Base-by-base conservation (phyloP, 805 yeast genomes). In the Yamadazyma phyllophila region DNA sequence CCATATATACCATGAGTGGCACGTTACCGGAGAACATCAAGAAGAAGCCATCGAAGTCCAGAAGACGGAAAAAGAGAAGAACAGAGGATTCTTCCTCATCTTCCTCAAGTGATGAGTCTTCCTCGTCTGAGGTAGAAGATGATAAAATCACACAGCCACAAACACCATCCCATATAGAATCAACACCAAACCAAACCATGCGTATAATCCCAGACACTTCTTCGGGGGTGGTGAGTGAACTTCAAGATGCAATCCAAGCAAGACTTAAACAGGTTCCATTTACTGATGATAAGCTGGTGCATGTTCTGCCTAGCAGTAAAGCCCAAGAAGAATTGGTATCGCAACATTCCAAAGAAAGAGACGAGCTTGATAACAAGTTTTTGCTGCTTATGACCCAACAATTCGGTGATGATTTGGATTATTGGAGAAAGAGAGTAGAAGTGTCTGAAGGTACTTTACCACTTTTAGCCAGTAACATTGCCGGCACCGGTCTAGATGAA, bases 61-160 rank as follows among this genome's bases (percentile, higher is more conserved):
- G 87, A 56, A 77, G 87, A 51, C 73, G 83, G 58, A 84, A 84
- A 77, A 85, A 83, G 80, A 82, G 90, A 79, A 84, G 91, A 81
- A 85, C 92, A 0, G 88, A 83, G 42, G 89, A 83, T 53, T 79
- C 82, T 26, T 82, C 86, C 0, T 76, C 71, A 36, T 74, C 80
- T 1, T 35, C 38, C 4, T 35, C 38, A 4, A 11, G 13, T 29
- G 11, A 10, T 29, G 74, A 69, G 31, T 76, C 81, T 1, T 73
- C 76, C 7, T 69, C 76, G 1, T 65, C 74, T 13, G 26, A 31
- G 27, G 27, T 15, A 26, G 35, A 39, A 7, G n/a, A n/a, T 4
- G 26, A 29, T 5, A 13, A 39, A 5, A 26, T 8, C 9, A 3
- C 8, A n/a, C 35, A 39, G 4, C 26, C n/a, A 10, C 14, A 36